Base-by-base conservation (phyloP, 1,139 yeast species). In the Insectozyma bohioensis region DNA sequence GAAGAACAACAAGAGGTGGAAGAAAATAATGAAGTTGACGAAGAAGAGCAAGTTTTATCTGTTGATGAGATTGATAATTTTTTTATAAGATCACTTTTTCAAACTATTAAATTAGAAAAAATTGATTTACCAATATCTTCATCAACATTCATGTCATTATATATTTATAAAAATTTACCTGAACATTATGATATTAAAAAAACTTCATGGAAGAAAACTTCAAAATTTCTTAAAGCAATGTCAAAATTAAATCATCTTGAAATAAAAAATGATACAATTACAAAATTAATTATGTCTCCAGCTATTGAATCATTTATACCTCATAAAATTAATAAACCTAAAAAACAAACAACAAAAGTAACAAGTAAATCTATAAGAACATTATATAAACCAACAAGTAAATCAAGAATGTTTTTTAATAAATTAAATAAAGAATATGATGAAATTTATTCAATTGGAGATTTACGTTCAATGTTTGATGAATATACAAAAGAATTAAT, bases 121-220 rank as follows among this genome's bases (percentile, higher is more conserved):
- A 58, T 84, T 10, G 75, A 67, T 11, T 47, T 75, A 2, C 94
- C 95, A 2, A 65, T 85, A 2, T 63, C 72, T 4, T 69, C 95
- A 2, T 86, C 97, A 0, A 75, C 71, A 11, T 84, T 92, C 55
- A 78, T 88, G 73, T 74, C 92, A 0, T 74, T 70, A 29, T 77
- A 80, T 48, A 65, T 88, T 10, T 67, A 79, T 45, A 80, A 75
- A 34, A 85, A 87, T 54, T 60, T 90, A n/a, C 95, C 95, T 0
- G 77, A 76, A 42, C 55, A 73, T 1, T 56, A 60, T n/a, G 79
- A 75, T 39, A 75, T 92, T 48, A 90, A 88, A 56, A 82, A 79
- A 48, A 81, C 96, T 0, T 77, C 90, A 3, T 90, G 95, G 95
- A 88, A 85, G 55, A 92, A 92, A 52, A 78, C 94, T 1, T 73